Percentiles rank a stretch among this genome's conserved stretches.
Conservation (phyloP, 805 yeast genomes). For the Tetrapisispora taiwanensis region DNA sequence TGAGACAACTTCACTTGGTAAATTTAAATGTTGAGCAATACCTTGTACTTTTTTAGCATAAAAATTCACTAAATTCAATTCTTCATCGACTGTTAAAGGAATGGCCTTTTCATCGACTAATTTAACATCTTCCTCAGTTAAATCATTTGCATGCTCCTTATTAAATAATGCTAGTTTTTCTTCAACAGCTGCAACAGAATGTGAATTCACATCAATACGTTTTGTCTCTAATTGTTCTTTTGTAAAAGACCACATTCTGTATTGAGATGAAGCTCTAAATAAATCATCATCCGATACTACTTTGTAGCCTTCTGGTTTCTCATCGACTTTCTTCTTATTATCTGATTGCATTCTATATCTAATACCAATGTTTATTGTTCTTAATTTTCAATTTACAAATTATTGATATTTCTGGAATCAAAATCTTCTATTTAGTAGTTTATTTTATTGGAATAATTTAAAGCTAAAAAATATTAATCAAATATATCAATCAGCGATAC, state of each 20-base stretch:
- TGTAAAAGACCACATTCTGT: constrained; percentile 75
- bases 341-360: background rate
- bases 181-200: constrained; percentile 35
- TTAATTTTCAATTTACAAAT: no score
- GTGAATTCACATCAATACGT: constrained; percentile 42
- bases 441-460: no score
- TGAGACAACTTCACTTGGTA: constrained; percentile 82
- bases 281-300: constrained; percentile 71
- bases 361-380: no score
- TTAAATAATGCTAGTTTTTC: constrained; percentile 28
- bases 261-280: constrained; percentile 81
- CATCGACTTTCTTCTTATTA: background rate
- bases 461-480: no score
- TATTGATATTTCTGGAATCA: no score
- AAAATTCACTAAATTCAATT: constrained; percentile 51
- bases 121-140: constrained; percentile 27
- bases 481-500: no score
- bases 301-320: constrained; percentile 16
- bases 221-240: constrained; percentile 41
- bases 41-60: constrained; percentile 64
- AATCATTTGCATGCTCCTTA: constrained; percentile 14
- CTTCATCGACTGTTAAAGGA: constrained; percentile 59
- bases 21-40: constrained; percentile 59
- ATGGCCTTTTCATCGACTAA: constrained; percentile 26
- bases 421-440: no score